Percentiles rank a stretch among this genome's conserved stretches.
These are phyloP conservation scores for Bacterosira constricta DNA, from an alignment of 108 stramenopile genomes.

Conservation along the genomic window DNA sequence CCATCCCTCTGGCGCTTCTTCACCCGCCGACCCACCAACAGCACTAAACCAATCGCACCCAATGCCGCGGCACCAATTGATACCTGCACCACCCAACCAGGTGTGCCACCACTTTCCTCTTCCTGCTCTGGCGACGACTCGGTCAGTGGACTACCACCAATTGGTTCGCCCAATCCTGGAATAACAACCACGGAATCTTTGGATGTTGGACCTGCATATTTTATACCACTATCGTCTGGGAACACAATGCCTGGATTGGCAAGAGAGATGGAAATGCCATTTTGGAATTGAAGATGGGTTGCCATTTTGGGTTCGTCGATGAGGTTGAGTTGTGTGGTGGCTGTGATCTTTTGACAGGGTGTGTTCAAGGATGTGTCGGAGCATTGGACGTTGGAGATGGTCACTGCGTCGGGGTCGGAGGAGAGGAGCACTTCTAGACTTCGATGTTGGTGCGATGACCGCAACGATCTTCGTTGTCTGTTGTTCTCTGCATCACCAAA, in stretches of 20 bases:
- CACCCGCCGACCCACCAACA: background rate
- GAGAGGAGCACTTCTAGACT: background rate
- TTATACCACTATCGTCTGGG: conserved; percentile 7
- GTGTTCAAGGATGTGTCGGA: background rate
- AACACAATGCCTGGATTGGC: background rate
- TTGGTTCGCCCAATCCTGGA: background rate
- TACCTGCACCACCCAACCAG: background rate
- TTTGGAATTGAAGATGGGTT: background rate
- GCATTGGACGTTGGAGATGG: conserved; percentile 3
- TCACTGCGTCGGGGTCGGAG: background rate
- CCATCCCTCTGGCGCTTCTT: background rate
- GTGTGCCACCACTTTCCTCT: background rate
- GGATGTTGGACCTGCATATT: background rate
- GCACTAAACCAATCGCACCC: background rate
- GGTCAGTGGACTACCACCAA: background rate
- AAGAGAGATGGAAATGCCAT: background rate
- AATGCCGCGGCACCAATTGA: background rate
- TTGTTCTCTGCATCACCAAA: background rate
- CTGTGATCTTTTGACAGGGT: conserved; percentile 9
- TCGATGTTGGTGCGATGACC: background rate
- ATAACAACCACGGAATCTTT: background rate
- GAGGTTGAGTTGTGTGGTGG: background rate
- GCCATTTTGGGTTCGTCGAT: conserved; percentile 4
- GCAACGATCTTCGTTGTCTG: no score
- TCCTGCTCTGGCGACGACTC: background rate